These are phyloP conservation scores for Penicillium frequentans DNA, from an alignment of 2,329 filamentous ascomycete genomes.

Conservation along the genomic window DNA sequence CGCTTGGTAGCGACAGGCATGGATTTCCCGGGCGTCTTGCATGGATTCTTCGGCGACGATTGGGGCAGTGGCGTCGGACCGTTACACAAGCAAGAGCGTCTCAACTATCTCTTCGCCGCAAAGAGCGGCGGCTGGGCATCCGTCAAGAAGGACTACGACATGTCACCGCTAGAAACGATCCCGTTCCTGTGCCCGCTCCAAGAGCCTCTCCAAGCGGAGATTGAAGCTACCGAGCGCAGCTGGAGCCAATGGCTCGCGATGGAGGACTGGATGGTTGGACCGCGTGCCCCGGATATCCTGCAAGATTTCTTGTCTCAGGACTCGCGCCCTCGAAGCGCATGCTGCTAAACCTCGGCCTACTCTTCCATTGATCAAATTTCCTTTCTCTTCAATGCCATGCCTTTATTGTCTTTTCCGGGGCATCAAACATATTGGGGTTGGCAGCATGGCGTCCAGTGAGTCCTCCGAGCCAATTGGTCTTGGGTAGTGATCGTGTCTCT, in stretches of 20 bases:
- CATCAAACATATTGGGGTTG: too few species aligned
- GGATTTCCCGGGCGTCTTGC: slow-evolving; percentile 78
- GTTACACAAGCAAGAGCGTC: slow-evolving; percentile 82
- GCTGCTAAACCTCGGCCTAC: slow-evolving; percentile 18
- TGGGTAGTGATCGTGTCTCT: too few species aligned
- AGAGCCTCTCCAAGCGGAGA: slow-evolving; percentile 73
- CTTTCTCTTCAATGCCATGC: too few species aligned
- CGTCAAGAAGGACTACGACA: slow-evolving; percentile 89
- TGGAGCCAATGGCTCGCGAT: slow-evolving; percentile 97
- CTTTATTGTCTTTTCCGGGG: too few species aligned
- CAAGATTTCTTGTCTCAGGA: slow-evolving; percentile 39
- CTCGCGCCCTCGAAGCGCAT: slow-evolving; percentile 33
- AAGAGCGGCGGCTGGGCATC: slow-evolving; percentile 88
- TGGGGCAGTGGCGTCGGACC: slow-evolving; percentile 78
- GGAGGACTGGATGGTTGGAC: slow-evolving; percentile 97
- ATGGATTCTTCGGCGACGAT: slow-evolving; percentile 93
- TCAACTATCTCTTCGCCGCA: slow-evolving; percentile 92
- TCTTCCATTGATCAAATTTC: too few species aligned
- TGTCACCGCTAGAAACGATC: slow-evolving; percentile 75
- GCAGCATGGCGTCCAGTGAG: too few species aligned
- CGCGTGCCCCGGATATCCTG: slow-evolving; percentile 61
- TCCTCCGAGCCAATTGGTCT: too few species aligned
- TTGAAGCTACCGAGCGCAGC: slow-evolving; percentile 74
- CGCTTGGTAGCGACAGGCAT: slow-evolving; percentile 89
- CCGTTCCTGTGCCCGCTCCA: slow-evolving; percentile 86